These are phyloP conservation scores for Cucurbita maxima DNA, from an alignment of 306 rosid genomes.

Conservation along the genomic window DNA sequence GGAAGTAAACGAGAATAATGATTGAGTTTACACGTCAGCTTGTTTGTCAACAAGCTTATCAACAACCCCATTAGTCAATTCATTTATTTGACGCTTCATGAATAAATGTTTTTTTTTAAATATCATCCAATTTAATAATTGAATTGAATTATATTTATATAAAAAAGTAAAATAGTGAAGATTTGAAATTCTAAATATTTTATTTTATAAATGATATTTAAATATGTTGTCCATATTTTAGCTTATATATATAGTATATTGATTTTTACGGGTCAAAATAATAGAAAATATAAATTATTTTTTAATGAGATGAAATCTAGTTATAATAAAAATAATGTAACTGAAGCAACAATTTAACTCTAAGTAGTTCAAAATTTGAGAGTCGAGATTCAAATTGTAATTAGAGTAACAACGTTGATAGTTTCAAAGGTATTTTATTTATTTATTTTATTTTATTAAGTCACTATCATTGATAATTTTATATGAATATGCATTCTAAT, in stretches of 20 bases:
- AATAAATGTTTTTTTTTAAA: neutral
- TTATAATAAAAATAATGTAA: too few species aligned
- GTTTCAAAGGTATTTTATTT: neutral
- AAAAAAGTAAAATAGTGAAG: too few species aligned
- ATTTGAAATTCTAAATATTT: too few species aligned
- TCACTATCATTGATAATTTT: neutral
- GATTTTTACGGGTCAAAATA: neutral
- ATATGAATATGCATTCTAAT: neutral
- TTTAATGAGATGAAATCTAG: too few species aligned
- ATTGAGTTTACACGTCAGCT: neutral
- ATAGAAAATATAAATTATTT: neutral
- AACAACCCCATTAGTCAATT: neutral
- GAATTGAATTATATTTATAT: neutral
- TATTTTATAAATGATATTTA: too few species aligned
- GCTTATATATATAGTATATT: neutral
- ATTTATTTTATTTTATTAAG: neutral
- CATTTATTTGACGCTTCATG: neutral
- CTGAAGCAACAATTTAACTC: neutral
- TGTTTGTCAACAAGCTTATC: neutral
- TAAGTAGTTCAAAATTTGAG: neutral
- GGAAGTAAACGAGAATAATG: neutral
- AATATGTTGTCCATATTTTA: too few species aligned
- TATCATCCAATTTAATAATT: neutral
- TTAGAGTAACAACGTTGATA: neutral
- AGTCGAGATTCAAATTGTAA: too few species aligned